phyloP scores from a whole-genome alignment of 495 filamentous ascomycete genomes.

The Penicillium malachiteum region DNA sequence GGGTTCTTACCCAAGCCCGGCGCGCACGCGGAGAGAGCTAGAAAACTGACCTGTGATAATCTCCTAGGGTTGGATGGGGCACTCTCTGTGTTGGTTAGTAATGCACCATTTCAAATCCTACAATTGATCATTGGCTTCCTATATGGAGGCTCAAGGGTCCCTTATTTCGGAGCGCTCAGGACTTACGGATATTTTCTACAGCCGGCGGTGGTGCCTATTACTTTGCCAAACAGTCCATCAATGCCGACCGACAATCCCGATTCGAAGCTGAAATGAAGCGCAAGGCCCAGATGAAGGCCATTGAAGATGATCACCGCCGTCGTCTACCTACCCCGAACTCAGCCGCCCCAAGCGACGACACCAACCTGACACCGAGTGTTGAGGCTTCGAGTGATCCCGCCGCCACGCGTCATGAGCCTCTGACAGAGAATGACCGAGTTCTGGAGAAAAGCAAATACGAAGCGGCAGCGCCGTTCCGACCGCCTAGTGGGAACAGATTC shows the following conservation, averaged over 20 bases:
- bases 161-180: background rate
- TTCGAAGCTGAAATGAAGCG: slow-evolving; percentile 65
- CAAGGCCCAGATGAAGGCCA: slow-evolving; percentile 58
- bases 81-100: slow-evolving; percentile 71
- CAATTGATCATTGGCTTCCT: background rate
- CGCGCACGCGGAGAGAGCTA: background rate
- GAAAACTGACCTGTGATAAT: slow-evolving; percentile 22
- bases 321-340: slow-evolving; percentile 21
- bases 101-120: background rate
- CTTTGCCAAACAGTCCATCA: slow-evolving; percentile 93
- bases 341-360: slow-evolving; percentile 18
- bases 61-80: slow-evolving; percentile 77
- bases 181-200: slow-evolving; percentile 26
- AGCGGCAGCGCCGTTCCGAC: slow-evolving; percentile 66
- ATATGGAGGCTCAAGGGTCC: background rate
- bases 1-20: background rate
- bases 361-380: slow-evolving; percentile 60
- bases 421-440: slow-evolving; percentile 67
- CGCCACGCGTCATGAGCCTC: slow-evolving; percentile 76
- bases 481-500: slow-evolving; percentile 83
- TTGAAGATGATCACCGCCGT: slow-evolving; percentile 54
- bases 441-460: slow-evolving; percentile 91
- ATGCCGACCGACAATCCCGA: slow-evolving; percentile 74
- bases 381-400: slow-evolving; percentile 83
- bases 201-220: slow-evolving; percentile 92